These are phyloP conservation scores for Coelastrella sp. DNA, from an alignment of 139 green algal genomes.

Conservation along the genomic window DNA sequence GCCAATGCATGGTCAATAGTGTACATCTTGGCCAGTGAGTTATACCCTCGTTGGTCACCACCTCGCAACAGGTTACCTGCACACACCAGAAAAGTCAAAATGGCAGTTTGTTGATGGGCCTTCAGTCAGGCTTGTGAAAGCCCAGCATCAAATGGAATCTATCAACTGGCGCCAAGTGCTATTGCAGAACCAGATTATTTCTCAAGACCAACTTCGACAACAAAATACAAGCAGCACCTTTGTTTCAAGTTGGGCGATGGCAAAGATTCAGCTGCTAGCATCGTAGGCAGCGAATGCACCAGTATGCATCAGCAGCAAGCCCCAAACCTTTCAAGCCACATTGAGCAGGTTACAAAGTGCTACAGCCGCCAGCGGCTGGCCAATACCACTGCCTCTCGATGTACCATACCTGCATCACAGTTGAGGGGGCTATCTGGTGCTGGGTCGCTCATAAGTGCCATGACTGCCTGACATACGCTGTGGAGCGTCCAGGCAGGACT, in stretches of 20 bases:
- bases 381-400: too few species aligned
- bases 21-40: slow-evolving; percentile 94
- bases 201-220: too few species aligned
- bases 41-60: slow-evolving; percentile 87
- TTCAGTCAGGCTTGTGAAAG: not conserved
- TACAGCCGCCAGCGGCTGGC: too few species aligned
- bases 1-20: slow-evolving; percentile 77
- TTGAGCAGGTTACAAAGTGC: too few species aligned
- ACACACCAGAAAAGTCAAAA: not conserved
- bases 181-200: too few species aligned
- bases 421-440: slow-evolving; percentile 94
- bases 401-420: slow-evolving; percentile 86
- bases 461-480: slow-evolving; percentile 91
- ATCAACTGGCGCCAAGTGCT: too few species aligned
- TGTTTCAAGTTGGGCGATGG: too few species aligned
- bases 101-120: not conserved
- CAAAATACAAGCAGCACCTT: too few species aligned
- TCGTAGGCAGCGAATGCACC: too few species aligned
- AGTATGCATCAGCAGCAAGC: too few species aligned
- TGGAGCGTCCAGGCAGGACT: slow-evolving; percentile 96
- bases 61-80: slow-evolving; percentile 93
- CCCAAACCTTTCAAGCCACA: too few species aligned
- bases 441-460: slow-evolving; percentile 89
- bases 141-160: not conserved
- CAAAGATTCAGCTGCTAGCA: too few species aligned